Conservation (phyloP, 1,139 yeast species). For the Yamadazyma spencermartinsiae region DNA sequence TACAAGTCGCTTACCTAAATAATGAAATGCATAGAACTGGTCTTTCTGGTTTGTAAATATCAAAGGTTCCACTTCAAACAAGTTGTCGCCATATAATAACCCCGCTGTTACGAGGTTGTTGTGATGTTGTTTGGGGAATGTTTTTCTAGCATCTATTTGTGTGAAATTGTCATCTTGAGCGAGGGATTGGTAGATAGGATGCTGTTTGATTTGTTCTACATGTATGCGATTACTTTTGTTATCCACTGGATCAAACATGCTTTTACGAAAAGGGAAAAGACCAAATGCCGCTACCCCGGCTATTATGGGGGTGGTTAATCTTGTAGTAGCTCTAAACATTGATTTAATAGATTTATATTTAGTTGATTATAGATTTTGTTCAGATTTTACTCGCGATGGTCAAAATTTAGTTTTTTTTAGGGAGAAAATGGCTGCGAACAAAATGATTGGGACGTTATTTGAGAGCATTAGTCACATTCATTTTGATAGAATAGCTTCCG, state of each 20-base stretch:
- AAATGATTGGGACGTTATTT: no score
- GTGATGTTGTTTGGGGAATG: slow-evolving; percentile 63
- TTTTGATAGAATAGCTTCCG: no score
- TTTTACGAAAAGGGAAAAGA: slow-evolving; percentile 43
- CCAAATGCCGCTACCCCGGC: slow-evolving; percentile 52
- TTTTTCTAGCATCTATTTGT: slow-evolving; percentile 35
- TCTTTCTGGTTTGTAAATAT: slow-evolving; percentile 51
- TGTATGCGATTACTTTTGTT: slow-evolving; percentile 33
- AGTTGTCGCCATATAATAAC: slow-evolving; percentile 58
- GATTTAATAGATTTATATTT: no score
- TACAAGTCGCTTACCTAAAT: slow-evolving; percentile 64
- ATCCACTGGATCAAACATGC: slow-evolving; percentile 25
- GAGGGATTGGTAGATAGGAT: slow-evolving; percentile 33
- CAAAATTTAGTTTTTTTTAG: no score
- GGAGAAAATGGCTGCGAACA: no score
- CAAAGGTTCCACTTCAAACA: slow-evolving; percentile 68
- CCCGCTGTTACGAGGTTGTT: slow-evolving; percentile 68
- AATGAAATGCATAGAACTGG: slow-evolving; percentile 61
- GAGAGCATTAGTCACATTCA: no score
- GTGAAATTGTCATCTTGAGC: slow-evolving; percentile 25
- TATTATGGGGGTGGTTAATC: slow-evolving; percentile 32
- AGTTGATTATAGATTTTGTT: no score
- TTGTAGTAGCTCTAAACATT: slow-evolving; percentile 27
- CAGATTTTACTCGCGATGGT: no score
- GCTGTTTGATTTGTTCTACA: slow-evolving; percentile 29